Conservation (phyloP, 352 stramenopile genomes). For the Pythium aphanidermatum region DNA sequence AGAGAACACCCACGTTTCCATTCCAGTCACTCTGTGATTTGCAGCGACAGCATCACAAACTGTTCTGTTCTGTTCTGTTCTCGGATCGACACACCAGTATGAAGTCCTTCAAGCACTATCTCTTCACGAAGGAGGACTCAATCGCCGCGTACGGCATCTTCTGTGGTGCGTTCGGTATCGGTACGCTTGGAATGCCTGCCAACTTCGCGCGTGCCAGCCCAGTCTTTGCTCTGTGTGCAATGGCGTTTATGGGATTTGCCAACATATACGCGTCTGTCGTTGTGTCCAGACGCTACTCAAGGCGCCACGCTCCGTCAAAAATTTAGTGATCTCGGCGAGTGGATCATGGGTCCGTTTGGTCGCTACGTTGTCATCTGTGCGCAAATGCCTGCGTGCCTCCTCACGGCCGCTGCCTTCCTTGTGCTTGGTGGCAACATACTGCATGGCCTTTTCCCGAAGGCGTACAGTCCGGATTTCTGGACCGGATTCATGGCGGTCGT, state of each 20-base stretch:
- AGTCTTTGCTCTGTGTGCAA: constrained; percentile 27
- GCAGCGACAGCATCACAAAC: no score
- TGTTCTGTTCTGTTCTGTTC: no score
- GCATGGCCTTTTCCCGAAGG: constrained; percentile 13
- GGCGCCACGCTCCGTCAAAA: constrained; percentile 18
- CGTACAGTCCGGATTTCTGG: constrained; percentile 12
- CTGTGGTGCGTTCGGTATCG: constrained; percentile 54
- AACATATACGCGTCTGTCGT: constrained; percentile 37
- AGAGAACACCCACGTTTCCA: no score
- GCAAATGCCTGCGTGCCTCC: constrained; percentile 12
- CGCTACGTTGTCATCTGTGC: constrained; percentile 18
- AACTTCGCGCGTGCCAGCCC: constrained; percentile 42
- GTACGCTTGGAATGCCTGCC: constrained; percentile 39
- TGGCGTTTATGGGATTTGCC: constrained; percentile 36
- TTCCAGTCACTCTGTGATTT: no score
- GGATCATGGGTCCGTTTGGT: constrained; percentile 12
- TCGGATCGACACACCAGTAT: no score
- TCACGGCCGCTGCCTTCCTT: constrained; percentile 16
- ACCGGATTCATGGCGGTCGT: constrained; percentile 20
- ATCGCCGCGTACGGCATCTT: constrained; percentile 51
- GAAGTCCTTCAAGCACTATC: no score
- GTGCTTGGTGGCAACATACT: constrained; percentile 22
- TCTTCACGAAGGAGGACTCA: constrained; percentile 28
- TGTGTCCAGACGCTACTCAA: constrained; percentile 21
- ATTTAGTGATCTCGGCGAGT: constrained; percentile 24